phyloP scores from a whole-genome alignment of 2,329 filamentous ascomycete species.

The Madurella fahalii region DNA sequence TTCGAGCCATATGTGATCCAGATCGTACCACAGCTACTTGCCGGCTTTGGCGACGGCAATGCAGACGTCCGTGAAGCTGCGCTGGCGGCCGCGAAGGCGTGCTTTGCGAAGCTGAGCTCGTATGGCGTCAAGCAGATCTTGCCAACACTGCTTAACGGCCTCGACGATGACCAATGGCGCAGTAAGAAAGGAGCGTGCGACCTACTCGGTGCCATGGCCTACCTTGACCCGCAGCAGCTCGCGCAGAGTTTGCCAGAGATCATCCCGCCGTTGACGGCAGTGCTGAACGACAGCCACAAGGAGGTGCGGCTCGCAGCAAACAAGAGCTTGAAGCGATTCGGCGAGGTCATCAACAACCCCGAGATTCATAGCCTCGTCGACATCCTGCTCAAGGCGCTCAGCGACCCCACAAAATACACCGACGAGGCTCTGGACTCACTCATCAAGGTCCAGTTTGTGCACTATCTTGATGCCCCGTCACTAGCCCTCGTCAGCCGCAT shows the following conservation, averaged over 20 bases:
- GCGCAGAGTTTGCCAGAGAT: slow-evolving; percentile 91
- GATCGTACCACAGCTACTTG: slow-evolving; percentile 84
- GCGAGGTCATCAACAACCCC: slow-evolving; percentile 96
- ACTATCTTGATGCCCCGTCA: slow-evolving; percentile 96
- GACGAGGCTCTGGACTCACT: slow-evolving; percentile 89
- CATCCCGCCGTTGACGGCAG: slow-evolving; percentile 89
- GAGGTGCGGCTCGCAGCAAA: slow-evolving; percentile 91
- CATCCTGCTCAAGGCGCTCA: slow-evolving; percentile 90
- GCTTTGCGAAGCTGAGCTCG: slow-evolving; percentile 88
- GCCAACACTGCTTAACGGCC: slow-evolving; percentile 82
- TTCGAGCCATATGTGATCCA: slow-evolving; percentile 98
- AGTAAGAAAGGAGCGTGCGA: slow-evolving; percentile 98
- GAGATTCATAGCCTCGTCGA: slow-evolving; percentile 92
- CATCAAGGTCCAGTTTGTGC: slow-evolving; percentile 97
- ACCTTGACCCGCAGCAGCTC: slow-evolving; percentile 91
- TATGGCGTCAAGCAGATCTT: slow-evolving; percentile 94
- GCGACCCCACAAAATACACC: slow-evolving; percentile 94
- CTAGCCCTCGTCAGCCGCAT: slow-evolving; percentile 93
- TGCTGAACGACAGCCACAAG: slow-evolving; percentile 96
- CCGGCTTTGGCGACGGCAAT: slow-evolving; percentile 83
- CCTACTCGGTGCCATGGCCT: slow-evolving; percentile 95
- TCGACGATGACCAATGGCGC: slow-evolving; percentile 95
- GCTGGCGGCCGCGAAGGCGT: slow-evolving; percentile 88
- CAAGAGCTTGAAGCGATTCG: slow-evolving; percentile 93
- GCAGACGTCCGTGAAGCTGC: slow-evolving; percentile 89